Conservation (phyloP, 2,329 filamentous ascomycete genomes). For the Fusarium falciforme region DNA sequence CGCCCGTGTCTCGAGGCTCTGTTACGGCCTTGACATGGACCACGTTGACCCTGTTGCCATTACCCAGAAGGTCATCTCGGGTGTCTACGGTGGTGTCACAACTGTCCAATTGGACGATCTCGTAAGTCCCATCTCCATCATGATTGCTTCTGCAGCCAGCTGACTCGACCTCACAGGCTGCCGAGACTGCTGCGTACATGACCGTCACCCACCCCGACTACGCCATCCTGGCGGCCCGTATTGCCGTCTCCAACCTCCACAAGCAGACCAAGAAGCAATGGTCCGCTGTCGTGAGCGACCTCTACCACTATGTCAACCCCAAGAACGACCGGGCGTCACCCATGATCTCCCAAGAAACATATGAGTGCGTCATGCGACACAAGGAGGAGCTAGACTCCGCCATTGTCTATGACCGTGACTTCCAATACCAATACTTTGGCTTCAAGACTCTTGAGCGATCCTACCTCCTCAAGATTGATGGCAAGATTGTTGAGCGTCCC, state of each 20-base stretch:
- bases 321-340: slow-evolving; percentile 86
- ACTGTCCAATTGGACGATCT: slow-evolving; percentile 97
- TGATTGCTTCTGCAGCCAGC: background rate
- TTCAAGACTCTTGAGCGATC: slow-evolving; percentile 99
- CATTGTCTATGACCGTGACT: slow-evolving; percentile 98
- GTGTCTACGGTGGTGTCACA: slow-evolving; percentile 98
- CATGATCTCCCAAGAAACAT: slow-evolving; percentile 94
- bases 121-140: slow-evolving; percentile 66
- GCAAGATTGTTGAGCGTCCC: slow-evolving; percentile 95
- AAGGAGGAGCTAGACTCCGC: slow-evolving; percentile 98
- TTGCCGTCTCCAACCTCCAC: slow-evolving; percentile 99
- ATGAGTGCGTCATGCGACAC: slow-evolving; percentile 94
- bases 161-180: slow-evolving; percentile 71
- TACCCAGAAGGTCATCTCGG: slow-evolving; percentile 99
- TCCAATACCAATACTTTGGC: slow-evolving; percentile 99
- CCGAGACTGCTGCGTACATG: slow-evolving; percentile 99
- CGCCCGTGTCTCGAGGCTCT: slow-evolving; percentile 94
- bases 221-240: slow-evolving; percentile 96
- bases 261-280: slow-evolving; percentile 99
- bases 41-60: slow-evolving; percentile 98
- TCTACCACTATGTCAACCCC: slow-evolving; percentile 96
- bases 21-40: slow-evolving; percentile 93
- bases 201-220: slow-evolving; percentile 99
- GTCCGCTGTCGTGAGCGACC: slow-evolving; percentile 91
- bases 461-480: slow-evolving; percentile 94